Conservation (phyloP, 257 asterid genomes). For the Fraxinus quadrangulata region DNA sequence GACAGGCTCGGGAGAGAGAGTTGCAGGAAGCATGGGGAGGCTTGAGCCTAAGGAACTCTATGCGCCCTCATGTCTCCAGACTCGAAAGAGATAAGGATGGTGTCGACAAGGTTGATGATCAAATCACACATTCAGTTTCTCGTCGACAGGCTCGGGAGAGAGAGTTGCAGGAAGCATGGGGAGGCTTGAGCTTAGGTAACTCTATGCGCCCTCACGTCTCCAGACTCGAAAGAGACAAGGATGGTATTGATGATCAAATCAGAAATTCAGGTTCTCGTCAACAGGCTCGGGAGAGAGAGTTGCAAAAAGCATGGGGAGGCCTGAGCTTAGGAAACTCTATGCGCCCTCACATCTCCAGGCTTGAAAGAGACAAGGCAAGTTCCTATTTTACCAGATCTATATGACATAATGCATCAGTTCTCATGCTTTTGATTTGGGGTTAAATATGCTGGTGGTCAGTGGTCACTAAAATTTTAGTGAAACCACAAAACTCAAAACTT, state of each 20-base stretch:
- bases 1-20: conserved; percentile 75
- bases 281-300: conserved; percentile 73
- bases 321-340: conserved; percentile 81
- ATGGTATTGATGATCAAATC: conserved; percentile 24
- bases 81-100: conserved; percentile 27
- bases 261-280: conserved; percentile 55
- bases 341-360: conserved; percentile 64
- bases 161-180: conserved; percentile 89
- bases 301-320: conserved; percentile 93
- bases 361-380: conserved; percentile 62
- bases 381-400: background rate
- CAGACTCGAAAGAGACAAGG: conserved; percentile 54
- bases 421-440: background rate
- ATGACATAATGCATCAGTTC: background rate
- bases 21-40: conserved; percentile 91
- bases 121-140: conserved; percentile 43
- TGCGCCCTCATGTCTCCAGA: conserved; percentile 67
- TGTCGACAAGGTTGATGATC: conserved; percentile 31
- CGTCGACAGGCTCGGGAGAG: conserved; percentile 70
- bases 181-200: conserved; percentile 84
- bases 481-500: background rate
- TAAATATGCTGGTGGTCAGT: background rate
- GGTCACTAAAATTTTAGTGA: background rate
- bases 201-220: conserved; percentile 79
- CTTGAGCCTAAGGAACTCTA: conserved; percentile 79